Conservation (phyloP, 2,329 filamentous ascomycete genomes). For the Esteya vermicola region DNA sequence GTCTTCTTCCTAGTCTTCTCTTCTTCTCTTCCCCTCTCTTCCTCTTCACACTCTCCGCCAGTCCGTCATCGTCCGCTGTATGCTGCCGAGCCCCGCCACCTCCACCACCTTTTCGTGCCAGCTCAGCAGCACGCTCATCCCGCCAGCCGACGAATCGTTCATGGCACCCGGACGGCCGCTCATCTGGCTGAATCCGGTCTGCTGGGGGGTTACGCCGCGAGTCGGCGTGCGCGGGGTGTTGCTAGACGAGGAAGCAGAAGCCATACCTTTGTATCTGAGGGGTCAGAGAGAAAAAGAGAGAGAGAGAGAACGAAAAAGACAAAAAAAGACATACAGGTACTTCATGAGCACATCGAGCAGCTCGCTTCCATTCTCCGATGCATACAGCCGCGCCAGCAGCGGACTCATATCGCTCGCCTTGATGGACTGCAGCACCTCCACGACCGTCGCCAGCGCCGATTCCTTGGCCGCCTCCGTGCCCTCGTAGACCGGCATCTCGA, state of each 20-base stretch:
- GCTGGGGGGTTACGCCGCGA: constrained; percentile 49
- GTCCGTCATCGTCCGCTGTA: constrained; percentile 92
- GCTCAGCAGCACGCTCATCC: constrained; percentile 92
- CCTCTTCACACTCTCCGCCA: constrained; percentile 66
- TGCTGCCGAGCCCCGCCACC: constrained; percentile 77
- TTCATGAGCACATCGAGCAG: constrained; percentile 91
- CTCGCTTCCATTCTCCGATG: constrained; percentile 66
- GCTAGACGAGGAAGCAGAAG: constrained; percentile 21
- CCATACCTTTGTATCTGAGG: constrained; percentile 81
- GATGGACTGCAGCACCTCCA: constrained; percentile 91
- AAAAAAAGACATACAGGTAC: constrained; percentile 57
- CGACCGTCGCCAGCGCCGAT: constrained; percentile 71
- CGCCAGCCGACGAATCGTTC: constrained; percentile 61
- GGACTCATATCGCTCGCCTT: constrained; percentile 92
- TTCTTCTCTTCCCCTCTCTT: neutral
- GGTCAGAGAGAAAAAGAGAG: neutral
- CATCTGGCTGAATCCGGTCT: constrained; percentile 80
- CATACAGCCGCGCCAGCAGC: constrained; percentile 69
- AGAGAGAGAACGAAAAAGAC: neutral
- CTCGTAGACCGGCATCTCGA: constrained; percentile 73
- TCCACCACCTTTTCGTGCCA: constrained; percentile 99
- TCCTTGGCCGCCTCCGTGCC: constrained; percentile 51
- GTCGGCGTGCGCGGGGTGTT: constrained; percentile 32
- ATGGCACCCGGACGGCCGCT: constrained; percentile 34
- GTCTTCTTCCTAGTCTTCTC: neutral